phyloP scores from a whole-genome alignment of 805 yeast genomes.

The Saccharomycopsis amapae region DNA sequence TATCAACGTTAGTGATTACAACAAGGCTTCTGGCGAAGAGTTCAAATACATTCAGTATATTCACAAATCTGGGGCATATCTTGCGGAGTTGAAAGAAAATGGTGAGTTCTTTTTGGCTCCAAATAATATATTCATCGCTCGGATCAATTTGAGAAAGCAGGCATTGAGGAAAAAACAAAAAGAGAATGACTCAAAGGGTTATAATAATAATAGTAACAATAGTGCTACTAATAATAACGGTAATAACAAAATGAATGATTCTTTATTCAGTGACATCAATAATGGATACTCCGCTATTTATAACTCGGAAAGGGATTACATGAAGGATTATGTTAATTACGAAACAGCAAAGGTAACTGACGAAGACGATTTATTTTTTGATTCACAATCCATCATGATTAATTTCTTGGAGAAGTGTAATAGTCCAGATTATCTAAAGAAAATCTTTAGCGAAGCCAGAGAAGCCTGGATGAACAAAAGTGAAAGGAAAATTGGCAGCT shows the following conservation, averaged over 20 bases:
- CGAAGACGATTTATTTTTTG: conserved; percentile 32
- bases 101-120: conserved; percentile 82
- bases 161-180: neutral
- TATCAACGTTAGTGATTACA: neutral
- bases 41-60: conserved; percentile 69
- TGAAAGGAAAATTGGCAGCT: neutral
- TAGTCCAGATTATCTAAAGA: conserved; percentile 39
- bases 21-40: neutral
- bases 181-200: neutral
- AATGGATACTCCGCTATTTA: conserved; percentile 1
- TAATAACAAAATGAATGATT: neutral
- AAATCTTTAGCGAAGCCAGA: conserved; percentile 54
- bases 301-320: conserved; percentile 11
- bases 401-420: conserved; percentile 59
- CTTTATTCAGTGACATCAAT: neutral
- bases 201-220: conserved; percentile 1
- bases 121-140: conserved; percentile 72
- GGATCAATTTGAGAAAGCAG: conserved; percentile 48
- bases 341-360: conserved; percentile 20
- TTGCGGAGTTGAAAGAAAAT: conserved; percentile 76
- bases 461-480: neutral
- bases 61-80: conserved; percentile 81
- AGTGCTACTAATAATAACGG: neutral
- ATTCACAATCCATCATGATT: conserved; percentile 69
- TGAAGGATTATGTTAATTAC: conserved; percentile 8